These are phyloP conservation scores for Gelatoporia subvermispora DNA, from an alignment of 768 basidiomycete genomes.

Conservation along the genomic window DNA sequence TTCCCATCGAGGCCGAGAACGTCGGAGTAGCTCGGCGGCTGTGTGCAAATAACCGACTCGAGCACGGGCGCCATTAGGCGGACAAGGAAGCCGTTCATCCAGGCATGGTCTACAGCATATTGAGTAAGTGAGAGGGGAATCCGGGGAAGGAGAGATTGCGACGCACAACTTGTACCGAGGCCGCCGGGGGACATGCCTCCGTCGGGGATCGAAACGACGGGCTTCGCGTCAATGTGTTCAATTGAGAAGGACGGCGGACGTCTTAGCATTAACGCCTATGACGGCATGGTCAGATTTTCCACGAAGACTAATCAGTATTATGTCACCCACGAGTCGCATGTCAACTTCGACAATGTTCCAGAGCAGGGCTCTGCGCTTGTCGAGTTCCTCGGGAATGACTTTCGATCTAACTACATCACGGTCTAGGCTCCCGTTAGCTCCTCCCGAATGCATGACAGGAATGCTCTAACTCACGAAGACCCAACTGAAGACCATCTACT, in stretches of 20 bases:
- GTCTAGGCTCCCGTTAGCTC: slow-evolving; percentile 35
- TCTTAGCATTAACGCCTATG: slow-evolving; percentile 63
- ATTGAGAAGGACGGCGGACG: slow-evolving; percentile 66
- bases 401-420: slow-evolving; percentile 61
- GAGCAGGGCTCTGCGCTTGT: slow-evolving; percentile 63
- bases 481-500: slow-evolving; percentile 42
- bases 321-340: slow-evolving; percentile 51
- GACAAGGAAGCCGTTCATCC: slow-evolving; percentile 65
- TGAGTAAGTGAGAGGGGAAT: slow-evolving; percentile 7
- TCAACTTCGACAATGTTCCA: slow-evolving; percentile 75
- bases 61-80: slow-evolving; percentile 60
- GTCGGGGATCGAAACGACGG: slow-evolving; percentile 17
- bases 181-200: not conserved
- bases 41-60: slow-evolving; percentile 49
- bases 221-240: slow-evolving; percentile 58
- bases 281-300: not conserved
- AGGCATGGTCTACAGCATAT: slow-evolving; percentile 51
- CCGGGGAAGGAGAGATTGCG: not conserved
- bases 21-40: slow-evolving; percentile 45
- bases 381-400: slow-evolving; percentile 67
- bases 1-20: slow-evolving; percentile 49
- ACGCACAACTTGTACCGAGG: slow-evolving; percentile 5
- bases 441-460: slow-evolving; percentile 5
- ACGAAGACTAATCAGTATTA: not conserved
- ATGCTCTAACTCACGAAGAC: slow-evolving; percentile 46